Percentiles rank a stretch among this genome's conserved stretches.
phyloP scores from a whole-genome alignment of 2,329 filamentous ascomycete genomes.

The Aspergillus novoparasiticus region DNA sequence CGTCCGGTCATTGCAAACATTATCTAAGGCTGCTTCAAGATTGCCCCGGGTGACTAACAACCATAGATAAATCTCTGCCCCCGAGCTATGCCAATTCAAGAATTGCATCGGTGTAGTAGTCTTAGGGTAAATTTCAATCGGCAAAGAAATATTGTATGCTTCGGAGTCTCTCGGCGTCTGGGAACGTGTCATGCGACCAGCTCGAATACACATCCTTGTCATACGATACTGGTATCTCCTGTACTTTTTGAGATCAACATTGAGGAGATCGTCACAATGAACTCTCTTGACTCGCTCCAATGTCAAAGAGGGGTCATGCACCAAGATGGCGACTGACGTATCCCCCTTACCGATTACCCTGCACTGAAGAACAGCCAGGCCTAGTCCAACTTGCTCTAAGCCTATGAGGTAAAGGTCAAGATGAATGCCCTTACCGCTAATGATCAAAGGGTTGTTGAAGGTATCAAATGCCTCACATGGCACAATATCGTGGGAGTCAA shows the following conservation, averaged over 20 bases:
- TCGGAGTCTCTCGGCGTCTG: background rate
- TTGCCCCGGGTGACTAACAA: accelerated
- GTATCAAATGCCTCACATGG: background rate
- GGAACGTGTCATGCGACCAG: background rate
- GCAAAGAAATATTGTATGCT: background rate
- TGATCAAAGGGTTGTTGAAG: background rate
- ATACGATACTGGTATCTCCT: accelerated
- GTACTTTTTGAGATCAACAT: background rate
- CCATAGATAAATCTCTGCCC: background rate
- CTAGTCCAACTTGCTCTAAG: background rate
- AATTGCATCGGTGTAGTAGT: accelerated
- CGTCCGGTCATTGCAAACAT: background rate
- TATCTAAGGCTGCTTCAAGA: background rate
- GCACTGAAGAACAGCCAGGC: background rate
- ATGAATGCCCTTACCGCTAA: background rate
- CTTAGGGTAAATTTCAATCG: background rate
- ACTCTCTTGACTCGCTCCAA: background rate
- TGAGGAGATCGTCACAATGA: background rate
- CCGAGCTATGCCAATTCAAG: background rate
- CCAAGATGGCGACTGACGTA: background rate
- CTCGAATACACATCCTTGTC: background rate
- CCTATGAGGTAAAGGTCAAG: background rate
- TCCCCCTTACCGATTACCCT: background rate
- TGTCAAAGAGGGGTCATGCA: background rate
- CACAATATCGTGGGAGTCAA: background rate